A percentile compares a stretch with the other conserved stretches of the same genome.
These are phyloP conservation scores for Dictyostelium firmibasis DNA, from an alignment of 78 protist species.

Conservation along the genomic window DNA sequence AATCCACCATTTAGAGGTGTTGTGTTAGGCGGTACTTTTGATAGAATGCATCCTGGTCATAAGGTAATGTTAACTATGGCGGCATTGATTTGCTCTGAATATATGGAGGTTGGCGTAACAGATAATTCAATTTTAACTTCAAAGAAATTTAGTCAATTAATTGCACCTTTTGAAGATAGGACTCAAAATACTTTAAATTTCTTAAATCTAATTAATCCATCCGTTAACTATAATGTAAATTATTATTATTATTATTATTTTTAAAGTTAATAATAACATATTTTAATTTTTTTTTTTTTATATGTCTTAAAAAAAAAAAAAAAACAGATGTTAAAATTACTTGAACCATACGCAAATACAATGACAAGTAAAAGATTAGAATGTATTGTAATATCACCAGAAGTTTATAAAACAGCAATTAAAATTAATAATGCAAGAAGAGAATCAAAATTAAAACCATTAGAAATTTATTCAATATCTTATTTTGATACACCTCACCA, in stretches of 20 bases:
- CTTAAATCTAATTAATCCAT: conserved; percentile 31
- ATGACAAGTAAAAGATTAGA: conserved; percentile 40
- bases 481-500: conserved; percentile 56
- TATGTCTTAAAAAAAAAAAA: no score
- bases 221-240: conserved; percentile 62
- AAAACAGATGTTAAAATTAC: conserved; percentile 40
- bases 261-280: neutral
- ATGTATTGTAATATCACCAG: conserved; percentile 61
- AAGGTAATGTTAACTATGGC: conserved; percentile 60
- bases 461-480: conserved; percentile 47
- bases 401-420: conserved; percentile 23
- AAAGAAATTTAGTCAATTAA: conserved; percentile 33
- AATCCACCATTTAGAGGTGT: conserved; percentile 51
- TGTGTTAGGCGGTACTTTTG: conserved; percentile 71
- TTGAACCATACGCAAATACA: conserved; percentile 77
- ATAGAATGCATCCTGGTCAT: conserved; percentile 76
- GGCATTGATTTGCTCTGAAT: conserved; percentile 22
- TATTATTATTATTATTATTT: neutral
- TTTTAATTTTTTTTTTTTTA: neutral
- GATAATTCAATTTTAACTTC: conserved; percentile 47
- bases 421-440: conserved; percentile 33
- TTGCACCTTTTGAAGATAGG: conserved; percentile 36
- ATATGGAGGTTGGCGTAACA: conserved; percentile 69
- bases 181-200: conserved; percentile 14
- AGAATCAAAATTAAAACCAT: conserved; percentile 44